A percentile compares a stretch with the other conserved stretches of the same genome.
phyloP scores from a whole-genome alignment of 1,139 yeast genomes.

The Taphrina communis region DNA sequence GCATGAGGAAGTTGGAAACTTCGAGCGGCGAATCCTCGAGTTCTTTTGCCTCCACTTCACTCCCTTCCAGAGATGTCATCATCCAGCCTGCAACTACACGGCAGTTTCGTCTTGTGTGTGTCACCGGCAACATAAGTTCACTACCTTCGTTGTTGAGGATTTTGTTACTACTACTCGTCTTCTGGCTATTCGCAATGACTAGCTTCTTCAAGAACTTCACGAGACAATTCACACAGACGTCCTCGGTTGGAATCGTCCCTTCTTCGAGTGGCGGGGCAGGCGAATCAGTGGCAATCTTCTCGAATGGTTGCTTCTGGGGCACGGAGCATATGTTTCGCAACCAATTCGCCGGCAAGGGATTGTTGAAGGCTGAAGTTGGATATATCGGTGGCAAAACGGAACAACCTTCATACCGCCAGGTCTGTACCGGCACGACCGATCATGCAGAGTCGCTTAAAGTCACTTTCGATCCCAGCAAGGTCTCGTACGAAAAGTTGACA shows the following conservation, averaged over 20 bases:
- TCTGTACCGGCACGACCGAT: conserved; percentile 73
- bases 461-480: conserved; percentile 72
- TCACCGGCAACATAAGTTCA: no score
- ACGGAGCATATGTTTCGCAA: conserved; percentile 82
- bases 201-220: conserved; percentile 38
- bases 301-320: conserved; percentile 87
- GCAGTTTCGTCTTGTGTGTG: no score
- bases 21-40: not conserved
- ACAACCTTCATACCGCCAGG: conserved; percentile 72
- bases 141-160: not conserved
- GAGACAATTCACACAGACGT: conserved; percentile 34
- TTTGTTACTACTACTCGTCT: not conserved
- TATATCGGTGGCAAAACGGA: conserved; percentile 73
- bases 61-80: conserved; percentile 3
- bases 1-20: not conserved
- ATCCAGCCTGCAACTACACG: not conserved
- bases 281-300: conserved; percentile 56
- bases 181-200: conserved; percentile 30
- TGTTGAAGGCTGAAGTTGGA: conserved; percentile 82
- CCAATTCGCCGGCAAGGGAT: conserved; percentile 66
- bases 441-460: conserved; percentile 77
- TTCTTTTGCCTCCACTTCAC: conserved; percentile 10
- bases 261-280: conserved; percentile 30
- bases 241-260: conserved; percentile 36
- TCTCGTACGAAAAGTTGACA: conserved; percentile 66